Base-by-base conservation (phyloP, 495 filamentous ascomycete species). In the Xylaria bambusicola region DNA sequence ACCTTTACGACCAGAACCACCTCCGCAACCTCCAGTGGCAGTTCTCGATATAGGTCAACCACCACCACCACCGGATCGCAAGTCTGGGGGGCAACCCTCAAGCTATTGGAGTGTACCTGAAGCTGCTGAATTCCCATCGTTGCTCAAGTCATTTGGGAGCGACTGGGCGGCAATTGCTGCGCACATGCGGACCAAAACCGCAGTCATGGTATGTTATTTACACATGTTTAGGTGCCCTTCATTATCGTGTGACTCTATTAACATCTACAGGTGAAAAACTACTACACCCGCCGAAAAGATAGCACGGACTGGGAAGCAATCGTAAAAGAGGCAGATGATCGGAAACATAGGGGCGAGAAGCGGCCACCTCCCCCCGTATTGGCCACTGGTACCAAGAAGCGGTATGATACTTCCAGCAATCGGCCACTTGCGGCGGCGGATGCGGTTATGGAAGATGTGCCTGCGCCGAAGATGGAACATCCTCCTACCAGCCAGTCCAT, bases 91-190 rank as follows among this genome's bases (percentile, higher is more conserved):
- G 5, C 70, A 82, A 54, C 85, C 91, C 6, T 96, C 91, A 1
- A 97, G 94, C 69, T 98, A 98, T 72, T 98, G 94, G 94, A 97
- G 93, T 62, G 94, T 98, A 24, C 87, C 89, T 2, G 94, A 98
- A 71, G 83, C 88, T 29, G 85, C 77, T 21, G 91, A 97, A 68
- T 98, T 98, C 67, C 86, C 86, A 0, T 80, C 79, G 24, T 74
- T 93, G 51, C 77, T 98, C 42, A 84, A 77, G 46, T 84, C 93
- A 56, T 98, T 90, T 78, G 94, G 94, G 49, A 92, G 90, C 3
- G 89, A 98, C 73, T 98, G 91, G 80, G 78, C 79, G 54, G 82
- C 84, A 6, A 97, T 98, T 69, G 91, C 94, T 13, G 78, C 80
- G 38, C 84, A 88, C 42, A 94, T 98, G 89, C 88, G 88, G 59